These are phyloP conservation scores for Hypoxylon crocopeplum DNA, from an alignment of 495 filamentous ascomycete species.

Conservation along the genomic window DNA sequence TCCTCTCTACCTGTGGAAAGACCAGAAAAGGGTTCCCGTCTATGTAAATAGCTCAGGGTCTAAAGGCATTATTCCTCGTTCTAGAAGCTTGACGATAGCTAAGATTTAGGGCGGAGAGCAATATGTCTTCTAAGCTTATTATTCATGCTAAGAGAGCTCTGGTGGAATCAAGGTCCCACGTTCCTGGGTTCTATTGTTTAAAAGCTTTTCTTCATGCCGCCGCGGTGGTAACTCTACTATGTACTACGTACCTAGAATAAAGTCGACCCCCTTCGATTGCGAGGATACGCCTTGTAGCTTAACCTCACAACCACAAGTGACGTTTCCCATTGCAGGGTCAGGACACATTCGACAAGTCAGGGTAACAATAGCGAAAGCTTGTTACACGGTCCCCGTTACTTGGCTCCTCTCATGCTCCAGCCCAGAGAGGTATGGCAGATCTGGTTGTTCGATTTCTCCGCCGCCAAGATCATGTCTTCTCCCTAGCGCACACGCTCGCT, in stretches of 20 bases:
- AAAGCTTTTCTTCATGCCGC: constrained; percentile 3
- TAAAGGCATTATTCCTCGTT: neutral
- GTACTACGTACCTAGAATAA: no score
- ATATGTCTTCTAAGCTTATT: neutral
- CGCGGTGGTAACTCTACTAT: neutral
- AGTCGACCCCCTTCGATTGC: constrained; percentile 1
- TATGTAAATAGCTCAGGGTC: constrained; percentile 11
- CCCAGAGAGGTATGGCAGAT: constrained; percentile 15
- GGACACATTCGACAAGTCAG: neutral
- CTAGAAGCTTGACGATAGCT: constrained; percentile 15
- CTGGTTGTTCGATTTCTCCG: constrained; percentile 30
- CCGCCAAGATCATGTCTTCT: constrained; percentile 24
- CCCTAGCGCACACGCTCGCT: constrained; percentile 15
- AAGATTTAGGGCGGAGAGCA: constrained; percentile 7
- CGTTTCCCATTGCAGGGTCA: no score
- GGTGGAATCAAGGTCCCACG: neutral
- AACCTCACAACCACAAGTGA: no score
- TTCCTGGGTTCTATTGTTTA: neutral
- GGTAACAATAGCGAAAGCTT: constrained; percentile 8
- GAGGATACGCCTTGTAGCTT: no score
- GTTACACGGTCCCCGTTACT: neutral
- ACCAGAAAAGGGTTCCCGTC: constrained; percentile 4
- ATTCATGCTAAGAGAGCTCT: constrained; percentile 21
- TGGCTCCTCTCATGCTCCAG: neutral
- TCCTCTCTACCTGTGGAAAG: neutral